Evolutionary conservation across 2,329 filamentous ascomycete species (phyloP).

Genomic region (Cladosporium sp.): DNA sequence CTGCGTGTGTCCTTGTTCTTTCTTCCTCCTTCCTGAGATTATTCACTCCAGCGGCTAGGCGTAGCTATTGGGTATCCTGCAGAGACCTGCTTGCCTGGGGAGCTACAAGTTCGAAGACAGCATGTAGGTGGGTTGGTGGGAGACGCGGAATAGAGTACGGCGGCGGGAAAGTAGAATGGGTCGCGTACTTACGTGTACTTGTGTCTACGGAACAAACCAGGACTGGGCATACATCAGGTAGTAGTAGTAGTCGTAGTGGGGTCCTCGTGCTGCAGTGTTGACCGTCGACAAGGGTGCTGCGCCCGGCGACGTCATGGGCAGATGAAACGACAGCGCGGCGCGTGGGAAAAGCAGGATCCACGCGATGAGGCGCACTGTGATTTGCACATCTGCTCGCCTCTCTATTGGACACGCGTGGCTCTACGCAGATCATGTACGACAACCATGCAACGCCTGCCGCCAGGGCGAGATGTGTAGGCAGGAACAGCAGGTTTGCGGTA

Average conservation of each 20-base stretch:
- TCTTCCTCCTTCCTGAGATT: neutral
- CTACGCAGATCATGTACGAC: neutral
- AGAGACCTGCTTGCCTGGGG: neutral
- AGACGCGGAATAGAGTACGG: neutral
- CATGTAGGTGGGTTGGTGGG: neutral
- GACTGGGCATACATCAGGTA: neutral
- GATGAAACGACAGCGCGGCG: neutral
- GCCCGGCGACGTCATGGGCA: conserved; percentile 7
- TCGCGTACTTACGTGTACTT: neutral
- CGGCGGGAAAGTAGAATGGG: neutral
- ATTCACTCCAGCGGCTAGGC: neutral
- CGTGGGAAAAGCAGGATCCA: neutral
- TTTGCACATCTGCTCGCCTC: neutral
- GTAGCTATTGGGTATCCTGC: neutral
- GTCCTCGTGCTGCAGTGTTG: neutral
- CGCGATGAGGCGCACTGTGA: neutral
- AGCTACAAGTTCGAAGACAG: neutral
- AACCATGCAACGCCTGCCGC: neutral
- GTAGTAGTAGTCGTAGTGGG: conserved; percentile 1
- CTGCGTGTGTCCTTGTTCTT: neutral
- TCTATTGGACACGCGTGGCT: neutral
- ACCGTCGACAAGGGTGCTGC: conserved; percentile 1
- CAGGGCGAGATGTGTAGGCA: neutral
- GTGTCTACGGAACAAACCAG: neutral
- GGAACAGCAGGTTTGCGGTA: neutral